Conservation (phyloP, 2,329 filamentous ascomycete species). For the Aquanectria penicillioides region DNA sequence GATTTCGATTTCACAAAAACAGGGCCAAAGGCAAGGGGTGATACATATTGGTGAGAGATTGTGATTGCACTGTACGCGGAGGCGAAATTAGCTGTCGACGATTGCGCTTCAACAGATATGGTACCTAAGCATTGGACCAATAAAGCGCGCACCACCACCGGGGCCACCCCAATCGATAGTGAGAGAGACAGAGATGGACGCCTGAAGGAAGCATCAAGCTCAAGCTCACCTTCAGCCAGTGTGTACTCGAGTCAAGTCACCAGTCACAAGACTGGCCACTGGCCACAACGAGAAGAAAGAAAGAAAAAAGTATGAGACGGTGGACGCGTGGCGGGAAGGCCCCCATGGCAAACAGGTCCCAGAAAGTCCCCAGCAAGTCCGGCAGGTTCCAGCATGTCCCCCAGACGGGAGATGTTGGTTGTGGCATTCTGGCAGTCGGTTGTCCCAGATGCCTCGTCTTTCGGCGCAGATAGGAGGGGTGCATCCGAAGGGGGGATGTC, state of each 20-base stretch:
- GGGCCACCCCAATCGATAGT: too few relatives aligned
- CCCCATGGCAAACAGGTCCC: conserved; percentile 6
- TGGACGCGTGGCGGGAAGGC: conserved; percentile 40
- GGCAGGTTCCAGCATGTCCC: background rate
- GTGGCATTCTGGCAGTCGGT: conserved; percentile 9
- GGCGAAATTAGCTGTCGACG: conserved; percentile 13
- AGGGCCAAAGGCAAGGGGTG: conserved; percentile 7
- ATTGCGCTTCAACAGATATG: background rate
- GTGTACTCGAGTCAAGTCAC: too few relatives aligned
- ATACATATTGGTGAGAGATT: conserved; percentile 13
- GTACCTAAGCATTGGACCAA: too few relatives aligned
- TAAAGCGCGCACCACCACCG: too few relatives aligned
- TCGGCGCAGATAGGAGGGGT: too few relatives aligned
- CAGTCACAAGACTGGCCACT: background rate
- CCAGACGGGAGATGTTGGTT: conserved; percentile 8
- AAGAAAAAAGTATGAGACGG: conserved; percentile 18
- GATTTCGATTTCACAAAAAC: conserved; percentile 4
- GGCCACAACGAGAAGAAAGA: conserved; percentile 16
- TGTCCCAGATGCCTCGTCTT: conserved; percentile 6
- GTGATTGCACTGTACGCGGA: conserved; percentile 17
- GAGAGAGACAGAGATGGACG: too few relatives aligned
- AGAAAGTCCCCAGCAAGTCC: background rate
- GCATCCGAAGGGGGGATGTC: too few relatives aligned
- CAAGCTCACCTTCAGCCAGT: background rate
- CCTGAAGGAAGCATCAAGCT: too few relatives aligned